These are phyloP conservation scores for Verticillium zaregamsianum DNA, from an alignment of 2,329 filamentous ascomycete species.

Conservation along the genomic window DNA sequence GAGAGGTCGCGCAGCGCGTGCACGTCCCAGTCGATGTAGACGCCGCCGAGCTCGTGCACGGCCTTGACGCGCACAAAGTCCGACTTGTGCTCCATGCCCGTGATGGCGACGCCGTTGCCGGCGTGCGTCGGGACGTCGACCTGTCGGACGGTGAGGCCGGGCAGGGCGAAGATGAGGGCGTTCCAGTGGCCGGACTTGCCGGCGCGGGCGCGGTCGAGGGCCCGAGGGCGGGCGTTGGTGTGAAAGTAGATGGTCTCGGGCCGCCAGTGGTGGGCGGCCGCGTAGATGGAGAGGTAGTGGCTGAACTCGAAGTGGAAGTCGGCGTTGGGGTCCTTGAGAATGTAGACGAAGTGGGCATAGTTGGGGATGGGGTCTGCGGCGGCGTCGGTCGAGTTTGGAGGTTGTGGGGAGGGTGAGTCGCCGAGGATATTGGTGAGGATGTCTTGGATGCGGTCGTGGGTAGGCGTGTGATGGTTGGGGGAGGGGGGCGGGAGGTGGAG, in stretches of 20 bases:
- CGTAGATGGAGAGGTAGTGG: constrained; percentile 19
- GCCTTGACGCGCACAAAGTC: constrained; percentile 18
- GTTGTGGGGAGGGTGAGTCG: neutral
- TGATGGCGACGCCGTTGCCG: constrained; percentile 11
- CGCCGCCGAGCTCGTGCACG: constrained; percentile 15
- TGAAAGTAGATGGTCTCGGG: constrained; percentile 19
- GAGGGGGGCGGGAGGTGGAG: neutral
- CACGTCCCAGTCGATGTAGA: constrained; percentile 18
- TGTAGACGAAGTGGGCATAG: constrained; percentile 17
- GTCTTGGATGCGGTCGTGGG: neutral
- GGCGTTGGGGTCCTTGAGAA: constrained; percentile 11
- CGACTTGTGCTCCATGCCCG: constrained; percentile 14
- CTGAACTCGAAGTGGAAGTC: constrained; percentile 18
- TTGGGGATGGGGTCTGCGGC: constrained; percentile 16
- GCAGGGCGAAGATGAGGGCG: constrained; percentile 14
- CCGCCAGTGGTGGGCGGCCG: constrained; percentile 12
- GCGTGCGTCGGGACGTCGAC: constrained; percentile 8
- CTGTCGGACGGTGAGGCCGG: constrained; percentile 12
- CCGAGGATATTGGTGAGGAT: neutral
- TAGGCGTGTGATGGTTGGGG: neutral
- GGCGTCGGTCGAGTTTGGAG: neutral
- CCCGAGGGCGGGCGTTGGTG: constrained; percentile 16
- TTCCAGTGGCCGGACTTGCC: constrained; percentile 17
- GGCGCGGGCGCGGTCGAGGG: constrained; percentile 8
- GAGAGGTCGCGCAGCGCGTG: neutral